Evolutionary conservation across 164 flowering plant species (phyloP), one percentile per base, ranked within the genome.

Genomic region (grape (Vitis vinifera)): DNA sequence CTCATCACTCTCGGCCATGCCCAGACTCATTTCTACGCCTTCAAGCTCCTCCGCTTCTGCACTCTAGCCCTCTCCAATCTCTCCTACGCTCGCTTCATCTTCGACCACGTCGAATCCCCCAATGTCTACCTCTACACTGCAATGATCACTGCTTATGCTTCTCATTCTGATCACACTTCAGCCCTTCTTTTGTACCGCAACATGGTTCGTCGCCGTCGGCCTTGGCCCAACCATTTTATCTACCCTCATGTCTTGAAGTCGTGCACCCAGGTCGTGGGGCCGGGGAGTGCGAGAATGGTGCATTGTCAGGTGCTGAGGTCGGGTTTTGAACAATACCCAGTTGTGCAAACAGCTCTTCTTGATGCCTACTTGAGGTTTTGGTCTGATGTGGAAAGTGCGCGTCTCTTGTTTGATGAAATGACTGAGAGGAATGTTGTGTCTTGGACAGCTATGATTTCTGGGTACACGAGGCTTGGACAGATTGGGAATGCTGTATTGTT

Each of bases 371-470:
- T 82, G 14, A 75, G 83, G 75, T 75, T 31, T 51, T 51, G 70
- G 47, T 64, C 70, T 8, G 80, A 73, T 57, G 16, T 86, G 15
- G 76, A 66, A 17, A 44, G 51, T 62, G 88, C 95, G 2, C 69
- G 84, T 9, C 16, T 70, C 65, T 29, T 88, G 84, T 86, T 86
- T 57, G 89, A 82, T 55, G 89, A 81, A 79, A 90, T 90, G 84
- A 10, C 74, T 62, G 83, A 82, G 37, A 81, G 79, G 53, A 86
- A 65, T 77, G 85, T 89, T 37, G 87, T 86, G 50, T 79, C 90
- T 10, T 89, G 87, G 86, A 88, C 91, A 12, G 88, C 94, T 13
- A 82, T 90, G 92, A 52, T 88, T 55, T 82, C 85, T 55, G 94
- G 87, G 65, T 88, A 82, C 64, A 48, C 78, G 3, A 77, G 83